phyloP scores from a whole-genome alignment of 176 grass and related monocot species.

The Aegilops speltoides region DNA sequence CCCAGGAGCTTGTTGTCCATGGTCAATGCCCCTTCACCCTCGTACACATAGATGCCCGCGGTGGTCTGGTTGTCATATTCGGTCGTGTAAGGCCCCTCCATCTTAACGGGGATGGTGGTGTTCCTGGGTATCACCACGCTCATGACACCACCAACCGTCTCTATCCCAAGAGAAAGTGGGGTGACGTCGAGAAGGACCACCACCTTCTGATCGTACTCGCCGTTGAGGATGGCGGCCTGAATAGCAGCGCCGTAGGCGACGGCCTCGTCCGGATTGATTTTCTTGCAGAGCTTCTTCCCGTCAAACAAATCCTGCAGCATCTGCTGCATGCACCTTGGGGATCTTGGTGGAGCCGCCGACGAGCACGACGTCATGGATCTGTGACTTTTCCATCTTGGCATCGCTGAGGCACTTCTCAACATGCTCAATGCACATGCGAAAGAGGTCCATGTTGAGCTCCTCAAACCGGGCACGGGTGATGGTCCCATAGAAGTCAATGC shows the following conservation, averaged over 20 bases:
- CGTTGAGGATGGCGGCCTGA: conserved; percentile 31
- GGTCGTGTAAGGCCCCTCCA: background rate
- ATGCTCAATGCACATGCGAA: conserved; percentile 68
- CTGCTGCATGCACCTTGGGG: conserved; percentile 82
- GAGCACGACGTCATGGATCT: conserved; percentile 65
- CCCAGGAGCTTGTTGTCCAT: background rate
- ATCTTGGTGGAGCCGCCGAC: conserved; percentile 71
- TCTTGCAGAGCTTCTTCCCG: conserved; percentile 84
- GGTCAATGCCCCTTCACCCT: background rate
- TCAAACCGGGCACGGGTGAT: conserved; percentile 73
- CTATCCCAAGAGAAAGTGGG: background rate
- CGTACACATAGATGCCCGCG: background rate
- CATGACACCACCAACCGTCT: background rate
- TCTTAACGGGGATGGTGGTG: background rate
- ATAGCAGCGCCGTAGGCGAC: conserved; percentile 72
- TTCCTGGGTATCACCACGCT: background rate
- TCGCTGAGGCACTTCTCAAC: conserved; percentile 71
- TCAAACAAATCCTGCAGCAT: conserved; percentile 74
- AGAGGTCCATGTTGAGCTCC: conserved; percentile 81
- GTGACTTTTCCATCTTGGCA: conserved; percentile 65
- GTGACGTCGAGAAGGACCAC: background rate
- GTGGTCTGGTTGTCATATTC: background rate
- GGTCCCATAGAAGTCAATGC: conserved; percentile 62
- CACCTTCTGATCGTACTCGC: background rate
- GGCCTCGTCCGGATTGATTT: conserved; percentile 86